Base-by-base conservation (phyloP, 208 protist species). In the Trypanosoma cruzi region DNA sequence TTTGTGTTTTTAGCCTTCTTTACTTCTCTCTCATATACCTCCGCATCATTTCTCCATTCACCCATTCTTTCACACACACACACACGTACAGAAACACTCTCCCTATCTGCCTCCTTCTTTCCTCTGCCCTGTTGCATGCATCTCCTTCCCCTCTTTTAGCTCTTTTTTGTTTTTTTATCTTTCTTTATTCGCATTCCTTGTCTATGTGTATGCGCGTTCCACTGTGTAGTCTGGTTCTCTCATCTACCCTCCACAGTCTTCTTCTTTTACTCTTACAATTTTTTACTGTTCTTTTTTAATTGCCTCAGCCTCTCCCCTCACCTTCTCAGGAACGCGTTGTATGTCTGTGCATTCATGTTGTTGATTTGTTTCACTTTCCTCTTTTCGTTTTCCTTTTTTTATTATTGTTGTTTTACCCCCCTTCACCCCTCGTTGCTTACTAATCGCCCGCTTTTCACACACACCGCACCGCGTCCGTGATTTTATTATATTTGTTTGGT, bases 331-430 rank as follows among this genome's bases (percentile, higher is more conserved):
- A 4, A 40, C 36, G 36, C 36, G 36, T 40, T 40, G 36, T 10
- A 10, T 10, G 36, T 4, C 36, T 40, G 36, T 4, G 36, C 36
- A 40, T 40, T 40, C 36, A 40, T 52, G 22, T n/a, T n/a, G n/a
- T n/a, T n/a, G n/a, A n/a, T n/a, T n/a, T n/a, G n/a, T 62, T 62
- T 40, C 14, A 4, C 26, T 32, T 34, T 57, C n/a, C 31, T 40
- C 34, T 67, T 57, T 44, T 46, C 24, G 14, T 50, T 59, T 32
- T 42, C n/a, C 37, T 60, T 59, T 16, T 52, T 37, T 60, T 54
- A 10, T 58, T n/a, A n/a, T 61, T 61, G 16, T 49, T 40, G 22
- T 34, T 49, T 24, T 32, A 52, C 36, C 52, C 11, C 42, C 29
- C 28, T 57, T 42, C 20, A 10, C 44, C 48, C 14, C 6, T 55